Evolutionary conservation across 306 rosid species (phyloP).

Genomic region (Cucurbita pepo): DNA sequence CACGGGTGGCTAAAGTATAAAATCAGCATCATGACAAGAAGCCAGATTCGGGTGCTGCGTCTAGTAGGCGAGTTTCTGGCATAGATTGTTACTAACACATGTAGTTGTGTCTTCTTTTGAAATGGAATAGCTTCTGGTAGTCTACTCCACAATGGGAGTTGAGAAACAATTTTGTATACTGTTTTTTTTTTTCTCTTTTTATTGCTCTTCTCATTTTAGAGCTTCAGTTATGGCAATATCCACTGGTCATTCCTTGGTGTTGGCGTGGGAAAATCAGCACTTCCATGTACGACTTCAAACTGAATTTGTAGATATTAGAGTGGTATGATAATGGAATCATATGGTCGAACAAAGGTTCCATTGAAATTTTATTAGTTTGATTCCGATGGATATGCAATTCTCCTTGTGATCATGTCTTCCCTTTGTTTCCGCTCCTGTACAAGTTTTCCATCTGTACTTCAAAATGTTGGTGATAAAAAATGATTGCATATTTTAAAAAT

Average conservation of each 20-base stretch:
- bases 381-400: no score
- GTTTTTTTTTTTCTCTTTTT: neutral
- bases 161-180: conserved; percentile 3
- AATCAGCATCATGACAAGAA: neutral
- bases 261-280: neutral
- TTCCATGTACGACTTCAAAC: neutral
- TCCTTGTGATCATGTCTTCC: neutral
- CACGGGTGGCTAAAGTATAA: neutral
- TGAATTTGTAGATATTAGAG: neutral
- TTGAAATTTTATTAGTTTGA: neutral
- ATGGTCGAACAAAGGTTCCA: neutral
- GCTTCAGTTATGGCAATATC: neutral
- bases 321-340: neutral
- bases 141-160: neutral
- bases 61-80: neutral
- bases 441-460: neutral
- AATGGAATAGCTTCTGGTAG: conserved; percentile 1
- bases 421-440: neutral
- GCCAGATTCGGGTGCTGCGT: neutral
- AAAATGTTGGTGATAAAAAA: neutral
- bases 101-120: neutral
- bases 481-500: neutral
- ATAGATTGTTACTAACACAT: neutral
- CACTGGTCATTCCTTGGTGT: neutral
- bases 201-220: neutral